Conservation (phyloP, 208 protist species). For the Sergeia podlipaevii region DNA sequence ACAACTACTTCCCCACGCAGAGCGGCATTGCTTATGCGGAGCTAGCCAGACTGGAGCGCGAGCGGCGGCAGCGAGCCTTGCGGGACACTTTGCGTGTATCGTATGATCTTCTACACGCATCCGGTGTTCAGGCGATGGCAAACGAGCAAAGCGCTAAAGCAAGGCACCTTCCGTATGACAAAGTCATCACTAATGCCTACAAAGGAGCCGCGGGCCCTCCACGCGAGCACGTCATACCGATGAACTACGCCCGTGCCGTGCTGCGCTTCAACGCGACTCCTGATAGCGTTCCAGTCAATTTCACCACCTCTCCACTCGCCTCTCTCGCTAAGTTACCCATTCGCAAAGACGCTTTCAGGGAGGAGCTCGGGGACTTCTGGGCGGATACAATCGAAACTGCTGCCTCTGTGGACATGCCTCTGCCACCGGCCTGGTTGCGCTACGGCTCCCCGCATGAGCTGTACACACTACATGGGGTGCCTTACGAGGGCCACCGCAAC, state of each 20-base stretch:
- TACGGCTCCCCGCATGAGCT: constrained; percentile 42
- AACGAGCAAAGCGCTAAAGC: not conserved
- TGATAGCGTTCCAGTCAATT: not conserved
- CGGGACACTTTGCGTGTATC: constrained; percentile 8
- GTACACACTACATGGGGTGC: constrained; percentile 32
- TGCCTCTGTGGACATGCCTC: too few species aligned
- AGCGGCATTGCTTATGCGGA: constrained; percentile 38
- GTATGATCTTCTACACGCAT: constrained; percentile 13
- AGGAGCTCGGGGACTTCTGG: constrained; percentile 11
- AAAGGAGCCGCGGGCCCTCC: not conserved
- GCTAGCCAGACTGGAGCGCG: constrained; percentile 32
- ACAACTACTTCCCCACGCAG: constrained; percentile 62
- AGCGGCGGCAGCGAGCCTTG: constrained; percentile 18
- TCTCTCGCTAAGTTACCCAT: not conserved
- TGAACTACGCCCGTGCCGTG: not conserved
- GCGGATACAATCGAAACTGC: too few species aligned
- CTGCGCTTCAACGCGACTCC: not conserved
- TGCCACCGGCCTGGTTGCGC: constrained; percentile 38
- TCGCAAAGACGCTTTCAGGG: too few species aligned
- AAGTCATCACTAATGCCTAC: not conserved
- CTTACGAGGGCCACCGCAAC: not conserved
- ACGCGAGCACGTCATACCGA: not conserved
- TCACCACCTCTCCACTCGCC: not conserved
- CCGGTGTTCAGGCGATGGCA: not conserved
- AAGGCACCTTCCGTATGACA: not conserved